A percentile compares a stretch with the other conserved stretches of the same genome.
Conservation (phyloP, 2,329 filamentous ascomycete species). For the Colletotrichum ledebouriae region DNA sequence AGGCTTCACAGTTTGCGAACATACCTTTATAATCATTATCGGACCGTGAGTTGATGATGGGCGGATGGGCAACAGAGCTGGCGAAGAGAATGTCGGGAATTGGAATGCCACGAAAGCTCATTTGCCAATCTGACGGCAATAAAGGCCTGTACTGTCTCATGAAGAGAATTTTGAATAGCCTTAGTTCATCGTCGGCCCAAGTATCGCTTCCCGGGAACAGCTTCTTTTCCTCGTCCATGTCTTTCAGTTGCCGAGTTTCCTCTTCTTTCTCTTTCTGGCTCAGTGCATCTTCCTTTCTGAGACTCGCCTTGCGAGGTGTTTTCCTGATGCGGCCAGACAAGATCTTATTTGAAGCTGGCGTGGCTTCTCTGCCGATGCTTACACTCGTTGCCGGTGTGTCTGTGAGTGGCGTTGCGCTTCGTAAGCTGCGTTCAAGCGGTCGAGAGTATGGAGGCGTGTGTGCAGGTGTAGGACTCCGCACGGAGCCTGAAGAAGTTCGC, state of each 20-base stretch:
- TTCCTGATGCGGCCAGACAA: constrained; percentile 36
- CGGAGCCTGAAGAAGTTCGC: constrained; percentile 22
- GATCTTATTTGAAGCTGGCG: constrained; percentile 33
- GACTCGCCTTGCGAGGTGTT: constrained; percentile 23
- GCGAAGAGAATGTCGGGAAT: constrained; percentile 55
- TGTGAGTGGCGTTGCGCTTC: constrained; percentile 34
- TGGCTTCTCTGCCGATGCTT: constrained; percentile 33
- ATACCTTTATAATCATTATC: constrained; percentile 55
- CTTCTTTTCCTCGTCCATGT: constrained; percentile 59
- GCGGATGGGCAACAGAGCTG: constrained; percentile 48
- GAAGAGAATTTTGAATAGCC: constrained; percentile 58
- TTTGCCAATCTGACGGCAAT: constrained; percentile 56
- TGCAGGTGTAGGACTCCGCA: constrained; percentile 22
- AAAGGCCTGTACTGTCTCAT: constrained; percentile 57
- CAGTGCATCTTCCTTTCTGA: constrained; percentile 34
- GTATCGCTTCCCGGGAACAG: constrained; percentile 58
- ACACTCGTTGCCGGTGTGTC: constrained; percentile 38
- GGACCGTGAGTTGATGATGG: constrained; percentile 55
- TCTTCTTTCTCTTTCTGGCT: constrained; percentile 37
- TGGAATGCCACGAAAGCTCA: constrained; percentile 57
- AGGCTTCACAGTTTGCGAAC: neutral
- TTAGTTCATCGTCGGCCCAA: constrained; percentile 66
- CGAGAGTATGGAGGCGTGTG: constrained; percentile 26
- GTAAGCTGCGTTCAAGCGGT: constrained; percentile 13
- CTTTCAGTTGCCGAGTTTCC: constrained; percentile 31